Conservation (phyloP, 108 stramenopile species). For the Cyclotella choctawhatcheeana region DNA sequence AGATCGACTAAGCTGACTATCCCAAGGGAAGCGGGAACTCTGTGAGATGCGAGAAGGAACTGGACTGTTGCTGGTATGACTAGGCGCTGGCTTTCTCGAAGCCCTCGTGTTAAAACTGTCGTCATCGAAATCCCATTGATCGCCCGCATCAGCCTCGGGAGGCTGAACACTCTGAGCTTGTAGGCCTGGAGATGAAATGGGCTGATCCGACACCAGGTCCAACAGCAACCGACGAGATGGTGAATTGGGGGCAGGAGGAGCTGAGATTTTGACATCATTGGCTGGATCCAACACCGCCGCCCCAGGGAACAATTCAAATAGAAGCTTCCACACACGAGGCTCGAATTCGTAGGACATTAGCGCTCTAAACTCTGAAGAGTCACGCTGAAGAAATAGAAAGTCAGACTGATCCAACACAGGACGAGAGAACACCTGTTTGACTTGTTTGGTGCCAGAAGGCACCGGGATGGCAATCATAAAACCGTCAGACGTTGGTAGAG, state of each 20-base stretch:
- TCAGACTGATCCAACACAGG: neutral
- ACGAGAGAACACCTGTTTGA: neutral
- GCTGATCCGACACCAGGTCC: neutral
- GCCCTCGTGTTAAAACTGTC: too few relatives aligned
- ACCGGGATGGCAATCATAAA: neutral
- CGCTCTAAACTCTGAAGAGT: neutral
- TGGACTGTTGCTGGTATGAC: too few relatives aligned
- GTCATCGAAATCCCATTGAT: too few relatives aligned
- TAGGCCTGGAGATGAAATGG: neutral
- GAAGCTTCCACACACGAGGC: constrained; percentile 7
- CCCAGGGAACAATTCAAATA: constrained; percentile 8
- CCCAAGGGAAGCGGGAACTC: too few relatives aligned
- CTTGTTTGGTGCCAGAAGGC: neutral
- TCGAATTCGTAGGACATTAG: neutral
- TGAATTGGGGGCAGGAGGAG: neutral
- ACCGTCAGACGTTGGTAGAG: neutral
- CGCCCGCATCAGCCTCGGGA: neutral
- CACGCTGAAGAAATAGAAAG: neutral
- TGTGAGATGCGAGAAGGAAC: too few relatives aligned
- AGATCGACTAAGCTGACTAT: too few relatives aligned
- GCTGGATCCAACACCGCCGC: neutral
- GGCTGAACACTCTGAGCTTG: constrained; percentile 1
- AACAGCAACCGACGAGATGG: neutral
- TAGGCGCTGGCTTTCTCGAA: too few relatives aligned
- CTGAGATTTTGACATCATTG: neutral